Conservation (phyloP, 352 stramenopile species). For the Globisporangium nodosum region DNA sequence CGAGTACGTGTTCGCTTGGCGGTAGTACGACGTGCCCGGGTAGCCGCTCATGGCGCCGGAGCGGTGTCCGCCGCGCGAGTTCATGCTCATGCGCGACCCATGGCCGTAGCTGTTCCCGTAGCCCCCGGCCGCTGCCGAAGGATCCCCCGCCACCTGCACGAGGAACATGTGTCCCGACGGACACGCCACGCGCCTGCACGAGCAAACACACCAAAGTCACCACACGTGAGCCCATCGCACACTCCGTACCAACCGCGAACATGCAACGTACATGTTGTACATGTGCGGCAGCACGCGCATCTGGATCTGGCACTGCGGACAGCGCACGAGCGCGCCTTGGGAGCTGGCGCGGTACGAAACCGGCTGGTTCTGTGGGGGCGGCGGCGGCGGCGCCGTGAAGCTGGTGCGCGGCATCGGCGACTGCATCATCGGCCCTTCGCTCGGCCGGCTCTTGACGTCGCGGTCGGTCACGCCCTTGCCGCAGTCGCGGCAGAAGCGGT, state of each 20-base stretch:
- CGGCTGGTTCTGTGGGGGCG: slow-evolving; percentile 25
- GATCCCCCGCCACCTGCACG: slow-evolving; percentile 63
- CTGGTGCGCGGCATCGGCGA: neutral
- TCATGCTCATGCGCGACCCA: slow-evolving; percentile 19
- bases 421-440: slow-evolving; percentile 19
- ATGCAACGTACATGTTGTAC: slow-evolving; percentile 80
- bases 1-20: slow-evolving; percentile 44
- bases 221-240: neutral
- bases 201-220: slow-evolving; percentile 4
- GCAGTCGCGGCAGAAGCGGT: slow-evolving; percentile 80
- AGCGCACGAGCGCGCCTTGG: slow-evolving; percentile 81
- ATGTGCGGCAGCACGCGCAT: slow-evolving; percentile 85
- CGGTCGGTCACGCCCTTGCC: slow-evolving; percentile 43
- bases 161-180: slow-evolving; percentile 84
- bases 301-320: slow-evolving; percentile 82
- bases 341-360: slow-evolving; percentile 74
- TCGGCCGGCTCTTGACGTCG: slow-evolving; percentile 59
- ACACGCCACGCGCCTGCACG: slow-evolving; percentile 65
- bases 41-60: slow-evolving; percentile 39
- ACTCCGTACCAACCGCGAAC: too few species aligned
- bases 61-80: slow-evolving; percentile 18
- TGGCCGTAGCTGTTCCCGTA: slow-evolving; percentile 16
- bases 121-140: slow-evolving; percentile 5
- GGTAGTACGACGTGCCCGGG: slow-evolving; percentile 44
- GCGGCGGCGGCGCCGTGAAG: neutral